Base-by-base conservation (phyloP, 805 yeast species). In the Brettanomyces anomalus region DNA sequence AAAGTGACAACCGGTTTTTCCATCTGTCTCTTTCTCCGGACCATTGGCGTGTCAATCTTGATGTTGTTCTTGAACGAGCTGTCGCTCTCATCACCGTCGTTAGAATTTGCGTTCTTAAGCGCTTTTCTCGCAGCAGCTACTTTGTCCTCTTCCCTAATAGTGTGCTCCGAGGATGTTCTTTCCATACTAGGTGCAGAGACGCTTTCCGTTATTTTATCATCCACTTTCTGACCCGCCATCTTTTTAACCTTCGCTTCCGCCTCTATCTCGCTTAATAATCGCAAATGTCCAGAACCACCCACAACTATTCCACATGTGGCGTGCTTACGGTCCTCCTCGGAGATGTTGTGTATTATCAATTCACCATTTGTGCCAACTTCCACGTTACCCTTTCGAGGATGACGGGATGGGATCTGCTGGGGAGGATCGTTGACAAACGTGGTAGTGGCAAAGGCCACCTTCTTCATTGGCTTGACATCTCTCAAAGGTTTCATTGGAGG, bases 321-420 rank as follows among this genome's bases (percentile, higher is more conserved):
- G 8, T 57, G 50, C 3, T 55, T 46, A 41, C 53, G 53, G 11
- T 57, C 66, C 35, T 57, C 60, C 5, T 66, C 63, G 28, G 53
- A 54, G 13, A 59, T 35, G 36, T 58, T 62, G 43, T 62, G 65
- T 20, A 64, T 56, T 24, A 62, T 52, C 16, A 65, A 46, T 35
- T 56, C 62, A 19, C 68, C 68, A 43, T 63, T 60, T 3, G 51
- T 20, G 20, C 54, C 51, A 30, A 64, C 48, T 40, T 65, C 69
- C 18, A 81, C 88, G 55, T 86, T 82, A 6, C 97, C 96, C 51
- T 73, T 71, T 49, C 81, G 70, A 5, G 97, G 96, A 46, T 71
- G 73, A 55, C 95, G 67, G 2, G 95, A 83, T 2, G 97, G 97
- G 47, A 89, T 84, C 57, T 88, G 96, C 56, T 89, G 97, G 1